phyloP scores from a whole-genome alignment of 1,284 basidiomycete species.

The Irpex sp. region DNA sequence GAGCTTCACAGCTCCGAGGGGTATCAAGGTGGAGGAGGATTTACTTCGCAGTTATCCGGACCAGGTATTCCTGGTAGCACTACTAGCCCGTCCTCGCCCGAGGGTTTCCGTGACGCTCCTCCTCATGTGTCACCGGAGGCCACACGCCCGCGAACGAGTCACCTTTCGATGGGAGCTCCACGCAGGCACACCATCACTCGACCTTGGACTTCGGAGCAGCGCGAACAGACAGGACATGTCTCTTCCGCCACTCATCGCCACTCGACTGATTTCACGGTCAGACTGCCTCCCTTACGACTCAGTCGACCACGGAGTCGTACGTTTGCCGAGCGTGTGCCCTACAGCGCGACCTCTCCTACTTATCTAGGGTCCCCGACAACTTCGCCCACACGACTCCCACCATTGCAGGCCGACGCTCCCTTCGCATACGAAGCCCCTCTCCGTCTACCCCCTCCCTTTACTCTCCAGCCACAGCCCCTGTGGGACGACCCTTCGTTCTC shows the following conservation, averaged over 20 bases:
- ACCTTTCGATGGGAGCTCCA: neutral
- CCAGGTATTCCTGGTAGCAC: conserved; percentile 57
- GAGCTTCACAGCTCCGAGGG: neutral
- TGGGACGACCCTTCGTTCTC: conserved; percentile 45
- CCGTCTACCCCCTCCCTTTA: conserved; percentile 54
- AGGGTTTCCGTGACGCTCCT: neutral
- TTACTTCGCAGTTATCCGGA: conserved; percentile 41
- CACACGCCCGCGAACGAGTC: neutral
- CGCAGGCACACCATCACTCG: neutral
- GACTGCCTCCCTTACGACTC: conserved; percentile 8
- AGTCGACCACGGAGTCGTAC: conserved; percentile 7
- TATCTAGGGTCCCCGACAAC: neutral
- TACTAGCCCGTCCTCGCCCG: conserved; percentile 14
- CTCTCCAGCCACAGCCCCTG: conserved; percentile 60
- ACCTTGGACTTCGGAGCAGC: neutral
- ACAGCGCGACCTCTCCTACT: neutral
- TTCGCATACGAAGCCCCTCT: conserved; percentile 39
- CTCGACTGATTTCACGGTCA: conserved; percentile 10
- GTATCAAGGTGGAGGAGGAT: neutral
- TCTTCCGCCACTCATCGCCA: neutral
- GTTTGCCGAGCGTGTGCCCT: neutral
- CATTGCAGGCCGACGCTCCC: conserved; percentile 24
- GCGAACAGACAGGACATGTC: neutral
- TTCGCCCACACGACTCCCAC: conserved; percentile 1
- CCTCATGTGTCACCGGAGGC: neutral